Conservation (phyloP, 495 filamentous ascomycete species). For the Penicillium maclennaniae region DNA sequence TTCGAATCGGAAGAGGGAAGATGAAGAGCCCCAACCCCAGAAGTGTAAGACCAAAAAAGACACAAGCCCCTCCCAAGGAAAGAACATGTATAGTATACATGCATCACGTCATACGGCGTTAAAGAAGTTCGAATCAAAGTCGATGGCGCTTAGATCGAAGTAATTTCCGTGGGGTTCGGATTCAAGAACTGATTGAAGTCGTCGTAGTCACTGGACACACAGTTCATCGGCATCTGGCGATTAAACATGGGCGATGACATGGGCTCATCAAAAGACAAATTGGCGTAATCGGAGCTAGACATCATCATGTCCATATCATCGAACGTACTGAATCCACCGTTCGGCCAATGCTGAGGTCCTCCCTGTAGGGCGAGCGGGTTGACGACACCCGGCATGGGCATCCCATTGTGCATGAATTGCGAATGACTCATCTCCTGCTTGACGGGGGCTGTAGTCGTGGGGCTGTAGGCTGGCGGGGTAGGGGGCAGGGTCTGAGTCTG, state of each 20-base stretch:
- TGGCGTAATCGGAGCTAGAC: conserved; percentile 30
- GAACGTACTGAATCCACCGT: conserved; percentile 29
- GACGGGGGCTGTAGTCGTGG: conserved; percentile 25
- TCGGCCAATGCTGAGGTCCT: conserved; percentile 29
- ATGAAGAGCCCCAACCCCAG: conserved; percentile 16
- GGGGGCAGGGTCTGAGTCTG: conserved; percentile 29
- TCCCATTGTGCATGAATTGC: conserved; percentile 13
- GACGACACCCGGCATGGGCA: conserved; percentile 38
- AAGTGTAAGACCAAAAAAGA: conserved; percentile 4
- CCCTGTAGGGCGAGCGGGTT: conserved; percentile 39
- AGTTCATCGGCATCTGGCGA: conserved; percentile 38
- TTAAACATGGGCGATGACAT: conserved; percentile 39
- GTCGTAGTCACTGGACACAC: conserved; percentile 39
- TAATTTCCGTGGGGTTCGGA: conserved; percentile 41
- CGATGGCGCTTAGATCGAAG: conserved; percentile 29
- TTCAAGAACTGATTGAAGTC: conserved; percentile 46
- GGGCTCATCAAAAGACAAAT: conserved; percentile 35
- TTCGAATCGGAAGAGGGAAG: conserved; percentile 10
- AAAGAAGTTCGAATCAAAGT: conserved; percentile 7
- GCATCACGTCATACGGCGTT: conserved; percentile 37
- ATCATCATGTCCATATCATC: conserved; percentile 45
- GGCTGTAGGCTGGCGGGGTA: conserved; percentile 39
- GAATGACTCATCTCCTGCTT: conserved; percentile 28
- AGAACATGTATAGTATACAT: conserved; percentile 38
- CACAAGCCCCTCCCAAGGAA: conserved; percentile 5